A percentile compares a stretch with the other conserved stretches of the same genome.
These are phyloP conservation scores for Cynara cardunculus DNA, from an alignment of 129 eudicot genomes.

Conservation along the genomic window DNA sequence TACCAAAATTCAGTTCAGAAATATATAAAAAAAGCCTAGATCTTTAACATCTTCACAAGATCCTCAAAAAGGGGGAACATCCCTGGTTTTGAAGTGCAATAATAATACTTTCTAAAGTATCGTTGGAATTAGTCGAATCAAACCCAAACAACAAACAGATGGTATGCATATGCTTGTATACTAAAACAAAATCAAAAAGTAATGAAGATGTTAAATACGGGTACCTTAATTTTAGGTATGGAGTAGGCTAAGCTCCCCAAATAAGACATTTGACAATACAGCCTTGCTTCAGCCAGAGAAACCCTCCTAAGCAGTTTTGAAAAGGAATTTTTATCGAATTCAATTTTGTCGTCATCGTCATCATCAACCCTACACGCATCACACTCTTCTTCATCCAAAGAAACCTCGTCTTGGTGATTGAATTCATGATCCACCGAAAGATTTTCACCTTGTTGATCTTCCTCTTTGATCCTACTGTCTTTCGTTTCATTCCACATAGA, in stretches of 20 bases:
- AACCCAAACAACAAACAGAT: constrained; percentile 2
- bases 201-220: not conserved
- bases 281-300: constrained; percentile 69
- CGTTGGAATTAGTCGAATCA: too few relatives aligned
- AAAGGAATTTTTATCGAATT: constrained; percentile 61
- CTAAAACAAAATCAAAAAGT: not conserved
- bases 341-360: constrained; percentile 34
- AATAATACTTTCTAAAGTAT: not conserved
- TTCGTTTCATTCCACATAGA: constrained; percentile 49
- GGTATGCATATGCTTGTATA: not conserved
- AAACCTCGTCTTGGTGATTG: constrained; percentile 16
- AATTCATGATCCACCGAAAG: constrained; percentile 10
- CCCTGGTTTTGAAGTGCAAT: not conserved
- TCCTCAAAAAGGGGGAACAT: not conserved
- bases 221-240: constrained; percentile 80
- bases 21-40: not conserved
- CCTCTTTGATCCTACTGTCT: constrained; percentile 4
- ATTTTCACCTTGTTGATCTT: constrained; percentile 17
- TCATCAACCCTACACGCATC: constrained; percentile 46
- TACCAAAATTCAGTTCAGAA: not conserved
- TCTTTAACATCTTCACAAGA: not conserved
- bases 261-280: constrained; percentile 80
- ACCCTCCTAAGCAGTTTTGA: constrained; percentile 77
- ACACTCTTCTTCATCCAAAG: constrained; percentile 33
- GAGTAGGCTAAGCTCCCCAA: constrained; percentile 85